A percentile compares a stretch with the other conserved stretches of the same genome.
Evolutionary conservation across 208 protist species (phyloP).

Genomic region (Trypanosoma grayi): DNA sequence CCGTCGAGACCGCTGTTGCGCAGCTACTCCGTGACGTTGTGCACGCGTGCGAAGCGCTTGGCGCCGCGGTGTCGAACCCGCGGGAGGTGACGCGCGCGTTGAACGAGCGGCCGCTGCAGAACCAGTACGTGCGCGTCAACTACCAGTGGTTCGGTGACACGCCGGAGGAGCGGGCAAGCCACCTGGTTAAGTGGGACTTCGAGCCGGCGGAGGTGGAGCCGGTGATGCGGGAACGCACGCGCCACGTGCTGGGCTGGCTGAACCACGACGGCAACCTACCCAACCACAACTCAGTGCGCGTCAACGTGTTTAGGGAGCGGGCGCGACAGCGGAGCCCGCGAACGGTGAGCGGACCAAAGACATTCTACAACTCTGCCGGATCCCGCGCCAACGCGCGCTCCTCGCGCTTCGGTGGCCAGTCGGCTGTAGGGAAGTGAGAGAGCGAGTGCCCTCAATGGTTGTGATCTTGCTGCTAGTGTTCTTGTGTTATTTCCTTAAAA

Average conservation of each 20-base stretch:
- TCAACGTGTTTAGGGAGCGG: slow-evolving; percentile 71
- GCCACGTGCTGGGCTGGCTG: slow-evolving; percentile 78
- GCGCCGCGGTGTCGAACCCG: slow-evolving; percentile 52
- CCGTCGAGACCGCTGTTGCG: slow-evolving; percentile 31
- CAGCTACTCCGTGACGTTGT: slow-evolving; percentile 59
- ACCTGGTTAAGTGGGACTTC: slow-evolving; percentile 87
- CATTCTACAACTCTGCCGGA: slow-evolving; percentile 85
- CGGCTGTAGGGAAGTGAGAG: slow-evolving; percentile 19
- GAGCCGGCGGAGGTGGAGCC: slow-evolving; percentile 57
- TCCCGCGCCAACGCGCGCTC: slow-evolving; percentile 74
- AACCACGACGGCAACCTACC: slow-evolving; percentile 88
- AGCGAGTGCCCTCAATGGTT: background rate
- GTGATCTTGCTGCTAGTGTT: background rate
- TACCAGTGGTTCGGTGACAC: slow-evolving; percentile 93
- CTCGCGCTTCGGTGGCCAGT: slow-evolving; percentile 54
- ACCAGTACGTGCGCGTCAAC: slow-evolving; percentile 86
- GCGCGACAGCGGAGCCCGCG: slow-evolving; percentile 58
- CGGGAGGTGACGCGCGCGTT: slow-evolving; percentile 65
- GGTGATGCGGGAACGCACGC: slow-evolving; percentile 52
- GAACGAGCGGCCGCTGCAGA: slow-evolving; percentile 84
- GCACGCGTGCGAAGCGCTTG: slow-evolving; percentile 50
- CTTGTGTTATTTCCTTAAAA: slow-evolving; percentile 11
- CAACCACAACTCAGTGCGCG: slow-evolving; percentile 66
- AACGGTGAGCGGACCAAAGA: slow-evolving; percentile 42
- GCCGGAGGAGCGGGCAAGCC: slow-evolving; percentile 78